Percentiles rank a stretch among this genome's conserved stretches.
These are phyloP conservation scores for Apiospora aurea DNA, from an alignment of 2,329 filamentous ascomycete species.

Conservation along the genomic window DNA sequence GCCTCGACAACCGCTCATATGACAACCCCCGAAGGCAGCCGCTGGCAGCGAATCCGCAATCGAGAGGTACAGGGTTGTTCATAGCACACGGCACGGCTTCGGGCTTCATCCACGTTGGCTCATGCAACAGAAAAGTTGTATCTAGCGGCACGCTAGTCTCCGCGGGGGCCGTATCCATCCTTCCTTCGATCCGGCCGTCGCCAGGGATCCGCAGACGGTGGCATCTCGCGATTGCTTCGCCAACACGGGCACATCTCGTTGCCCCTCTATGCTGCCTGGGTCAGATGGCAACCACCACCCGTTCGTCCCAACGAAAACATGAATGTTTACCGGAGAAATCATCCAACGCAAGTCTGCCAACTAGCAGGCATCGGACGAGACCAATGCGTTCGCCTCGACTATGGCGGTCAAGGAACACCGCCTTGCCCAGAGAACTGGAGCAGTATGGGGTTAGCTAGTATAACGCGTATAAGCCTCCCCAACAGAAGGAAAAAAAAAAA, in stretches of 20 bases:
- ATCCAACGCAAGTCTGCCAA: not conserved
- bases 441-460: not conserved
- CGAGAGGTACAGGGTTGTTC: not conserved
- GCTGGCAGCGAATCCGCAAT: not conserved
- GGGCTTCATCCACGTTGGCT: not conserved
- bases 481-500: not conserved
- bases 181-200: not conserved
- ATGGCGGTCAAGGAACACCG: constrained; percentile 11
- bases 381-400: not conserved
- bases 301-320: constrained; percentile 13
- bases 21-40: not conserved
- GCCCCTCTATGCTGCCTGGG: not conserved
- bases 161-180: not conserved
- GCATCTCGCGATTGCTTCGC: not conserved
- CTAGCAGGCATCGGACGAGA: constrained; percentile 11
- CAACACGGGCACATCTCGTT: constrained; percentile 9
- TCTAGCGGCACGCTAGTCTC: not conserved
- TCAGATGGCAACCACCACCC: not conserved
- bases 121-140: not conserved
- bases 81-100: not conserved
- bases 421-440: constrained; percentile 14
- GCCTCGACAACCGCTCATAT: not conserved
- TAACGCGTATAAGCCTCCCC: not conserved
- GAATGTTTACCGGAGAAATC: not conserved
- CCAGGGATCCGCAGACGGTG: not conserved